phyloP scores from a whole-genome alignment of 768 basidiomycete species.

The Filobasidium wieringae region DNA sequence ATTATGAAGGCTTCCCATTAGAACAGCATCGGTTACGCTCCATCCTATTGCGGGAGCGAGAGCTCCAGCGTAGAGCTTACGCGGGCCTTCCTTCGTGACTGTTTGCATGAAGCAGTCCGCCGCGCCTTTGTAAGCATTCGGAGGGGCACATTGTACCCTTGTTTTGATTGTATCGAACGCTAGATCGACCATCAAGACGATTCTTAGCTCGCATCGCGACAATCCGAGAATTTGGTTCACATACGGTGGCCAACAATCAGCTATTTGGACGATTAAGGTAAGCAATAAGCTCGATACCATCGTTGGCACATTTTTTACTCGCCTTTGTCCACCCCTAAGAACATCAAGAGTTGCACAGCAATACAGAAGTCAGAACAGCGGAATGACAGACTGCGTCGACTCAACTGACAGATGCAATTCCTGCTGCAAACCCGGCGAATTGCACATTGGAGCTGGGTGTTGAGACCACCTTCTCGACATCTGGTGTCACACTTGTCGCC shows the following conservation, averaged over 20 bases:
- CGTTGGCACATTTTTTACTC: neutral
- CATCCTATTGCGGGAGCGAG: conserved; percentile 35
- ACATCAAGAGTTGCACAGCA: neutral
- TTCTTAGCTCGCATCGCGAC: no score
- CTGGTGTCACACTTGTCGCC: neutral
- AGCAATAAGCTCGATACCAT: neutral
- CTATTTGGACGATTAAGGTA: neutral
- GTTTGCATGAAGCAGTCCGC: conserved; percentile 14
- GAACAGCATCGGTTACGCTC: conserved; percentile 37
- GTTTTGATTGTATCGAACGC: conserved; percentile 15
- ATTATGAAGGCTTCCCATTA: conserved; percentile 39
- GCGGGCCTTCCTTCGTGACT: conserved; percentile 16
- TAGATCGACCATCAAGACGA: neutral
- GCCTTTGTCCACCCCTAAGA: conserved; percentile 18
- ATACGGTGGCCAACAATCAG: conserved; percentile 10
- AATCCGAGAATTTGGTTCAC: neutral
- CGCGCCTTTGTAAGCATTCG: conserved; percentile 6
- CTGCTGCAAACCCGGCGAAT: conserved; percentile 14
- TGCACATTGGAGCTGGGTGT: conserved; percentile 1
- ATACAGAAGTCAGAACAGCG: neutral
- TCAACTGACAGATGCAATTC: conserved; percentile 12
- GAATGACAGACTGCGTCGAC: neutral
- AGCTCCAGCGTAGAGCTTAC: conserved; percentile 34
- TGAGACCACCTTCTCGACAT: neutral
- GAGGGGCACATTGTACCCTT: conserved; percentile 11